Conservation (phyloP, 192 early-diverging fungal species). For the Dissophora globulifera region DNA sequence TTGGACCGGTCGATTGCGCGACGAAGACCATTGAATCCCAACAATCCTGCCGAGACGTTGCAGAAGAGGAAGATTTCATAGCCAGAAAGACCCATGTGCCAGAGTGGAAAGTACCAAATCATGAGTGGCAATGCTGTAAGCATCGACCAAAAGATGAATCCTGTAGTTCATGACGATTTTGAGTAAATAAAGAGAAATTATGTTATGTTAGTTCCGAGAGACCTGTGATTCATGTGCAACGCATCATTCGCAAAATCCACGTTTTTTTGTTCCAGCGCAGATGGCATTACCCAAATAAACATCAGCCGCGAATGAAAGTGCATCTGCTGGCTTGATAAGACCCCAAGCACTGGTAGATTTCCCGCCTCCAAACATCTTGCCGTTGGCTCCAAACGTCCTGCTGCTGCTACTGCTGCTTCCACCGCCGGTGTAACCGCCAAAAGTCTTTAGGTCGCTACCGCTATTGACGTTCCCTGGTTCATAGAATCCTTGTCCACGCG, state of each 20-base stretch:
- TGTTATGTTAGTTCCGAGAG: no score
- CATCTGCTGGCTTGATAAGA: slow-evolving; percentile 29
- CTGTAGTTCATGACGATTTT: slow-evolving; percentile 25
- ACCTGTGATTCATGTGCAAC: no score
- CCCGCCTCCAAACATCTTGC: not conserved
- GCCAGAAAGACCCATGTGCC: slow-evolving; percentile 88
- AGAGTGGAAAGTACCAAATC: slow-evolving; percentile 86
- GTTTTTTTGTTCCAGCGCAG: no score
- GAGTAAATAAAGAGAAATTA: not conserved
- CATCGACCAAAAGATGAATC: slow-evolving; percentile 85
- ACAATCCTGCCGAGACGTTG: slow-evolving; percentile 65
- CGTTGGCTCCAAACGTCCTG: not conserved
- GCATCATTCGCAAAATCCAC: no score
- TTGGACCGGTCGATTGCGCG: slow-evolving; percentile 62
- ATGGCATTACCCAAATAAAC: slow-evolving; percentile 75
- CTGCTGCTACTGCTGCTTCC: not conserved
- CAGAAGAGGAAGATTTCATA: slow-evolving; percentile 78
- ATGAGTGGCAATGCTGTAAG: slow-evolving; percentile 75
- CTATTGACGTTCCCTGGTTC: no score
- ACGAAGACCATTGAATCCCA: slow-evolving; percentile 67
- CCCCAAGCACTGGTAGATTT: not conserved
- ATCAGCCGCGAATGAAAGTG: slow-evolving; percentile 66
- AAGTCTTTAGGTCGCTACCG: slow-evolving; percentile 37
- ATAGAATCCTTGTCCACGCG: no score
- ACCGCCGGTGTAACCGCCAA: slow-evolving; percentile 30